Conservation (phyloP, 805 yeast genomes). For the Saccharomycopsis olivae region DNA sequence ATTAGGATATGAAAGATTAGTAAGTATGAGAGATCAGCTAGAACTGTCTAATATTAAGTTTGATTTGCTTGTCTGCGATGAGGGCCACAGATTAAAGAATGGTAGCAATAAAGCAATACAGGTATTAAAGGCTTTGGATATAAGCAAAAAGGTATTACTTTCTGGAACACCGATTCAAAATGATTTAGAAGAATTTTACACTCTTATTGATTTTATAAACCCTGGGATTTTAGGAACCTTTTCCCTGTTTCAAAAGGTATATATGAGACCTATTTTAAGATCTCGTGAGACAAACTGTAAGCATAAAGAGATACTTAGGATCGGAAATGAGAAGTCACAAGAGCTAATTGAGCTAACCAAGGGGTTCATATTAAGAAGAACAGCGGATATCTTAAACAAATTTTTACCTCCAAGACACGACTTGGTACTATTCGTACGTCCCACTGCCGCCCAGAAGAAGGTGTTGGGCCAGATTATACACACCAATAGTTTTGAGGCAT, state of each 20-base stretch:
- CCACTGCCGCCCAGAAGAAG: constrained; percentile 48
- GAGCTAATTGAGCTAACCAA: constrained; percentile 56
- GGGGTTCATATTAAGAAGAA: constrained; percentile 62
- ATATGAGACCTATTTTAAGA: constrained; percentile 56
- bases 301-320: constrained; percentile 34
- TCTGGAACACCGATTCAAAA: constrained; percentile 95
- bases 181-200: constrained; percentile 74
- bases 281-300: constrained; percentile 54
- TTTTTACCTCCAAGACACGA: constrained; percentile 72
- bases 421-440: constrained; percentile 64
- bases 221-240: constrained; percentile 71
- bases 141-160: constrained; percentile 49
- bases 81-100: constrained; percentile 85
- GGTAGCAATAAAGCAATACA: constrained; percentile 60
- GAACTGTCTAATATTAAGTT: constrained; percentile 27
- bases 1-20: constrained; percentile 78
- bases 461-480: constrained; percentile 42
- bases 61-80: constrained; percentile 84
- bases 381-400: constrained; percentile 42
- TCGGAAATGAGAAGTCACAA: constrained; percentile 54
- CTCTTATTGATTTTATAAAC: constrained; percentile 71
- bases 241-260: constrained; percentile 48
- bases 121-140: constrained; percentile 44
- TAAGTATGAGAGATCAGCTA: constrained; percentile 33
- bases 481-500: constrained; percentile 26